Conservation (phyloP, 148 eudicot species). For the Vaccinium myrtillus region DNA sequence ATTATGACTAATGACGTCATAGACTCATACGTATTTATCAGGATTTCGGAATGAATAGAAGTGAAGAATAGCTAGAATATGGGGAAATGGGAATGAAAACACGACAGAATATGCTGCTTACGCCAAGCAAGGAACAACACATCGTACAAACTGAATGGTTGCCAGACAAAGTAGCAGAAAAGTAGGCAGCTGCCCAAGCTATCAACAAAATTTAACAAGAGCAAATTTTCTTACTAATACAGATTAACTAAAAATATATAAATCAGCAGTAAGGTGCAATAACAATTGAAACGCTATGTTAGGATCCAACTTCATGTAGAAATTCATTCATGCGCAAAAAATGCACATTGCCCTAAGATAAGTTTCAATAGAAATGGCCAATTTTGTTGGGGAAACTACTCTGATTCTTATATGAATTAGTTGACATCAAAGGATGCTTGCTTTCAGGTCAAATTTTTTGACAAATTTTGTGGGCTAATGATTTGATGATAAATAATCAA, state of each 20-base stretch:
- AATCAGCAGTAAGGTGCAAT: not conserved
- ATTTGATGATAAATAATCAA: not conserved
- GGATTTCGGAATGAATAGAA: not conserved
- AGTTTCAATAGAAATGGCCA: not conserved
- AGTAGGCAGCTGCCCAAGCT: not conserved
- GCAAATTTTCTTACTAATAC: not conserved
- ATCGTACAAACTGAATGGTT: not conserved
- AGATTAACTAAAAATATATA: not conserved
- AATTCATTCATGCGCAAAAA: not conserved
- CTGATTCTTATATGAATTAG: not conserved
- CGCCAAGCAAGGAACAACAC: not conserved
- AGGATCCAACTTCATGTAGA: not conserved
- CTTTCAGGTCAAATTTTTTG: not conserved
- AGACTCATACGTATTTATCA: not conserved
- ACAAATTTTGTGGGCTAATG: not conserved
- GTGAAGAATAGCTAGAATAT: not conserved
- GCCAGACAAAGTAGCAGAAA: not conserved
- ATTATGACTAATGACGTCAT: not conserved
- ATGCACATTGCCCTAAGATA: not conserved
- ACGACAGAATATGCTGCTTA: not conserved
- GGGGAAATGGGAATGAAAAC: not conserved
- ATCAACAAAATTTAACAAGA: not conserved
- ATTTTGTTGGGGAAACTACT: not conserved
- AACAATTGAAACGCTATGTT: not conserved
- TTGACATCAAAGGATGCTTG: not conserved